A percentile compares a stretch with the other conserved stretches of the same genome.
phyloP scores from a whole-genome alignment of 371 early-diverging fungal species.

The Syncephalastrum racemosum region DNA sequence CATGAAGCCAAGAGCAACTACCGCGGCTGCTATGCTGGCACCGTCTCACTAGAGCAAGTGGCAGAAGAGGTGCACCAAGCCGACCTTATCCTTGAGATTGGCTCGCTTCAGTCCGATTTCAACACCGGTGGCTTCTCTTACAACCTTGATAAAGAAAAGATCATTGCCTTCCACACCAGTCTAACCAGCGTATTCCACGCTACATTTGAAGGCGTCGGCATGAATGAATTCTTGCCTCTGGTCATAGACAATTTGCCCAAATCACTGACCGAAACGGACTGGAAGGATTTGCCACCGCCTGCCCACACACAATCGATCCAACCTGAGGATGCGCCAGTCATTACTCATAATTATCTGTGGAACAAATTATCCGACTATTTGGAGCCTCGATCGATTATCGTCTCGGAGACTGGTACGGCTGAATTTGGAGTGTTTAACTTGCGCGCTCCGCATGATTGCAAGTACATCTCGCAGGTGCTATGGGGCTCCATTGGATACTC shows the following conservation, averaged over 20 bases:
- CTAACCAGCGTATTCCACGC: conserved; percentile 34
- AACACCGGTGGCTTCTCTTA: conserved; percentile 53
- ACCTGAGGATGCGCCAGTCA: no score
- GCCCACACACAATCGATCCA: conserved; percentile 33
- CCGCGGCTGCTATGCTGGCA: conserved; percentile 41
- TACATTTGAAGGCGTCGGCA: conserved; percentile 38
- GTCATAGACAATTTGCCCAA: conserved; percentile 27
- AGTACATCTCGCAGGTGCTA: conserved; percentile 37
- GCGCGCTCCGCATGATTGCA: conserved; percentile 31
- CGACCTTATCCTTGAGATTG: conserved; percentile 47
- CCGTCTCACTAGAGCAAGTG: conserved; percentile 27
- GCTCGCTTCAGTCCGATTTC: conserved; percentile 48
- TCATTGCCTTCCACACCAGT: conserved; percentile 40
- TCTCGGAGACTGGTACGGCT: conserved; percentile 54
- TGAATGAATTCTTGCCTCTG: conserved; percentile 33
- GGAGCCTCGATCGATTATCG: conserved; percentile 32
- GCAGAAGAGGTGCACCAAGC: conserved; percentile 31
- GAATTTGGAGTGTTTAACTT: conserved; percentile 42
- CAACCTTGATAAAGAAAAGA: conserved; percentile 25
- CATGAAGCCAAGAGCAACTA: conserved; percentile 32
- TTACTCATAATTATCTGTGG: conserved; percentile 38
- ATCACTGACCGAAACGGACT: neutral
- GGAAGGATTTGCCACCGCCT: conserved; percentile 22
- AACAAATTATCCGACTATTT: conserved; percentile 31
- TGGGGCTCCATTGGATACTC: conserved; percentile 51